Base-by-base conservation (phyloP, 257 asterid species). In the Nicotiana knightiana region DNA sequence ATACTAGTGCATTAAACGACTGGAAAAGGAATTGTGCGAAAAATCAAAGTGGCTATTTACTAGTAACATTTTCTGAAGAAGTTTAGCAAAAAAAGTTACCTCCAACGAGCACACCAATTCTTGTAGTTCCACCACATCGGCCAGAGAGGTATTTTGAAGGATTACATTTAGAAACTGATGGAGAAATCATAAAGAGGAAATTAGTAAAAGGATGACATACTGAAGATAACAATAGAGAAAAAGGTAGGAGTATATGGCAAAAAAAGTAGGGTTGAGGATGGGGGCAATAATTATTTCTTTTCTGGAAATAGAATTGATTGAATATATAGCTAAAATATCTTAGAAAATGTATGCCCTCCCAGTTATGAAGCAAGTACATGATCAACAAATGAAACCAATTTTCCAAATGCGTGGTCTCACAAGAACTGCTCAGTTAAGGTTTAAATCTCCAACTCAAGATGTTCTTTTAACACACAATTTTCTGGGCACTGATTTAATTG, bases 81-180 rank as follows among this genome's bases (percentile, higher is more conserved):
- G 77, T 43, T 21, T 2, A 39, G 12, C 77, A 5, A 71, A 24
- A 43, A 26, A 48, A 48, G 54, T 53, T 91, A 93, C 98, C 98
- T 91, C 90, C 97, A 73, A 92, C n/a, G 43, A 94, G 93, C 80
- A 91, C 73, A 81, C 88, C 93, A 32, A 87, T 80, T 84, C 82
- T 91, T 67, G 86, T 78, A 32, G 77, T 59, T 80, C 92, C 83
- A 12, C 91, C 89, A 73, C 94, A 90, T 85, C 83, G 88, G 30
- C 89, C 88, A n/a, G 89, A 85, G 48, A 87, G 53, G 85, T 65
- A 86, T 55, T 70, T 65, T 39, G 86, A 62, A 59, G 88, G 87
- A 82, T 75, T 81, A 86, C 97, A 90, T 62, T 57, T 32, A 17
- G 89, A 67, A 67, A 68, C 93, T 85, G 92, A 37, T 85, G 55